Evolutionary conservation across 805 yeast species (phyloP), one percentile per base, ranked within the genome.

Genomic region (Cyberlindnera euphorbiae): DNA sequence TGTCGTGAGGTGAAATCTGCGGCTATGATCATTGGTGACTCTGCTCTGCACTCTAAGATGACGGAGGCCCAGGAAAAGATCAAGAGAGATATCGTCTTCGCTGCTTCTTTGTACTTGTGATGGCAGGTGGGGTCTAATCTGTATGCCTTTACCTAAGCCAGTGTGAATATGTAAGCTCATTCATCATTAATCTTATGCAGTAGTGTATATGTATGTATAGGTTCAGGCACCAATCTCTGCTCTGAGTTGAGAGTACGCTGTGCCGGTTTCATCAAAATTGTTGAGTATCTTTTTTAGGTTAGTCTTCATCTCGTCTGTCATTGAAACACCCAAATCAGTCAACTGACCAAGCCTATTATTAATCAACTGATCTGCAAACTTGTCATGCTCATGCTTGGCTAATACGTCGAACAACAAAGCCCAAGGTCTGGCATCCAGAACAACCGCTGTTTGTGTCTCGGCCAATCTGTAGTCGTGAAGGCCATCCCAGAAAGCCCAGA

Each of bases 21-120:
- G 4, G 88, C 97, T 2, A 70, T 90, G 48, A 87, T 93, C 50
- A 85, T 93, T 53, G 99, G 98, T 37, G 96, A 93, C 59, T 79
- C 94, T 6, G 74, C 75, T n/a, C 70, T 93, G 45, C 94, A 88
- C 59, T 69, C 85, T 31, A 90, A 90, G 60, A 87, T 93, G 93
- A 70, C 77, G 15, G 82, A 77, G 37, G 96, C 97, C 0, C 97
- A 90, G 62, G 97, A 93, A 56, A 76, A 78, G 59, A 93, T 93
- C 56, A 90, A 90, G 63, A 77, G 99, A 52, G 98, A 93, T 58
- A 93, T 93, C 49, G 97, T 93, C 0, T 93, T 93, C 62, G 93
- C 97, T 58, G 97, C 97, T 4, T 84, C 96, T 39, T 72, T 93
- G 42, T 93, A 93, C 56, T 65, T 90, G 47, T 89, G 37, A 45